phyloP scores from a whole-genome alignment of 441 rosid genomes.

The Aleurites moluccanus region DNA sequence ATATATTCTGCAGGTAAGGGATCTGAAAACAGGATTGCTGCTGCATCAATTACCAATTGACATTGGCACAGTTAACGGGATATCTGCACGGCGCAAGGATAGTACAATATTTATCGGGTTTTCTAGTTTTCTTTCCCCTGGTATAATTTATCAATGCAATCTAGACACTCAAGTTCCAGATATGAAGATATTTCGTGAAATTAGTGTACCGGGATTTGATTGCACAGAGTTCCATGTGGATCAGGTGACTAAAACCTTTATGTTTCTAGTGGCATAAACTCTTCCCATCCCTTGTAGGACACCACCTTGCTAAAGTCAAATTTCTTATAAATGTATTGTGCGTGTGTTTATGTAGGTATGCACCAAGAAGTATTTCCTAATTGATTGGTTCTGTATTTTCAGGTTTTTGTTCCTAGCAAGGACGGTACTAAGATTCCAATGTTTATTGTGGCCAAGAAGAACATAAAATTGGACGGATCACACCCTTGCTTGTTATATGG shows the following conservation, averaged over 20 bases:
- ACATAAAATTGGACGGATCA: constrained; percentile 73
- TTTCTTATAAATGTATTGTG: neutral
- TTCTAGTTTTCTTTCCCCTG: constrained; percentile 86
- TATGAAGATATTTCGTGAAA: constrained; percentile 82
- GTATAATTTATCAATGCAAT: constrained; percentile 80
- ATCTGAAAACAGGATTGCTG: constrained; percentile 70
- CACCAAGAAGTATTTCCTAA: neutral
- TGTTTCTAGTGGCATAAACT: too few relatives aligned
- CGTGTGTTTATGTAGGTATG: neutral
- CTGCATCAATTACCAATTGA: constrained; percentile 75
- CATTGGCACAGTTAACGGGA: constrained; percentile 69
- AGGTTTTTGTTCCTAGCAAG: constrained; percentile 84
- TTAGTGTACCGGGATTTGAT: constrained; percentile 71
- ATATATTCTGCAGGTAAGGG: constrained; percentile 76
- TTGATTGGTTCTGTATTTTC: constrained; percentile 22
- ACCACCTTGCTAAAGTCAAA: neutral
- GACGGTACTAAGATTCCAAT: constrained; percentile 85
- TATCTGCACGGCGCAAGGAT: constrained; percentile 75
- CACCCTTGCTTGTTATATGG: constrained; percentile 89
- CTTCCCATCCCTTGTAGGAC: neutral
- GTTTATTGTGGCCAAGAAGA: constrained; percentile 72
- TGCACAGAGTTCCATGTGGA: constrained; percentile 64
- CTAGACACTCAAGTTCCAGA: constrained; percentile 56
- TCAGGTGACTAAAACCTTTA: constrained; percentile 74
- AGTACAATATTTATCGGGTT: constrained; percentile 58